phyloP scores from a whole-genome alignment of 768 basidiomycete species.

The Pleurotus citrinopileatus region DNA sequence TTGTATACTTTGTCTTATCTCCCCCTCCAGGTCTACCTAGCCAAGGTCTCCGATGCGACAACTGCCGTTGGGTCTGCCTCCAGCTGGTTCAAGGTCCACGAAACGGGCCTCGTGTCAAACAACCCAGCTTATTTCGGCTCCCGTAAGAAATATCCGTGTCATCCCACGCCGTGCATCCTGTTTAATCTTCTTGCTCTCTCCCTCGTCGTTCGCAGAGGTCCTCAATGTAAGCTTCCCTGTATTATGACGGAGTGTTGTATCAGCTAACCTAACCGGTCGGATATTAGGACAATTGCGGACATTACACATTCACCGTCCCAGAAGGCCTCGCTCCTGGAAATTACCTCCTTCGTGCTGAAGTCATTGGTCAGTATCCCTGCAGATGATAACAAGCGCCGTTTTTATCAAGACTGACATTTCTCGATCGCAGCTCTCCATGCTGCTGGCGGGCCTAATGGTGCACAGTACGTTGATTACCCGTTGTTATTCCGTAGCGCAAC shows the following conservation, averaged over 20 bases:
- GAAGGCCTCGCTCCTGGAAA: slow-evolving; percentile 37
- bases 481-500: no score
- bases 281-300: slow-evolving; percentile 48
- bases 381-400: not conserved
- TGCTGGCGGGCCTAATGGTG: slow-evolving; percentile 34
- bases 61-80: slow-evolving; percentile 39
- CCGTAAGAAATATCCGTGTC: slow-evolving; percentile 22
- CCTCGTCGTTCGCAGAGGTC: slow-evolving; percentile 21
- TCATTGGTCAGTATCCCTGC: slow-evolving; percentile 33
- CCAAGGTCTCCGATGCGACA: slow-evolving; percentile 41
- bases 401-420: not conserved
- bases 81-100: slow-evolving; percentile 50
- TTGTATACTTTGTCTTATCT: not conserved
- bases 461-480: slow-evolving; percentile 26
- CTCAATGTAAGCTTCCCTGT: slow-evolving; percentile 21
- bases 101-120: slow-evolving; percentile 46
- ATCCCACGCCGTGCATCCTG: not conserved
- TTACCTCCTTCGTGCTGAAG: slow-evolving; percentile 45
- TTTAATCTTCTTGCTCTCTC: not conserved
- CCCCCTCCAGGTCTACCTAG: slow-evolving; percentile 40
- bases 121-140: slow-evolving; percentile 46
- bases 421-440: slow-evolving; percentile 36
- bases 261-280: not conserved
- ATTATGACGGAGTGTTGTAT: slow-evolving; percentile 9
- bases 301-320: slow-evolving; percentile 48